phyloP scores from a whole-genome alignment of 1,139 yeast species.

The Kurtzmaniella quercitrusa region DNA sequence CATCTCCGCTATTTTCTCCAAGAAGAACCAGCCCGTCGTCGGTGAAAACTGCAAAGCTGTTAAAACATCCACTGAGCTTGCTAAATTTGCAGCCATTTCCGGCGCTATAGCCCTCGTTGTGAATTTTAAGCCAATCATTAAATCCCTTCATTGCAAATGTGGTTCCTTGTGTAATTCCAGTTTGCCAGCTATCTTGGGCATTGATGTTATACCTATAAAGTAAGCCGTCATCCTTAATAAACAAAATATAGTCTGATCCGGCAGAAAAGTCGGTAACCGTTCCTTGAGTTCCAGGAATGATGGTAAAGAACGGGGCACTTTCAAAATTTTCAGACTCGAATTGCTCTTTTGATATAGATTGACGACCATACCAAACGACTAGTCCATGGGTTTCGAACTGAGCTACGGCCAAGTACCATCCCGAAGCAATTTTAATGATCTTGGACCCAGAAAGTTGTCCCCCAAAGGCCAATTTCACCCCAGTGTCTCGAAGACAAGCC shows the following conservation, averaged over 20 bases:
- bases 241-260: slow-evolving; percentile 50
- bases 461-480: slow-evolving; percentile 44
- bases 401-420: slow-evolving; percentile 64
- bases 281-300: slow-evolving; percentile 35
- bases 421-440: slow-evolving; percentile 54
- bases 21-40: slow-evolving; percentile 46
- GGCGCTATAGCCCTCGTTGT: slow-evolving; percentile 14
- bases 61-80: slow-evolving; percentile 47
- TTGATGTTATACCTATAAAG: slow-evolving; percentile 39
- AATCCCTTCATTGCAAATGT: slow-evolving; percentile 11
- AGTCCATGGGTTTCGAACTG: slow-evolving; percentile 50
- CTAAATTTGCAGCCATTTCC: slow-evolving; percentile 25
- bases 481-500: slow-evolving; percentile 36
- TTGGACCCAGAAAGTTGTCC: slow-evolving; percentile 9
- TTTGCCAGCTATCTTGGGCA: slow-evolving; percentile 12
- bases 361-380: slow-evolving; percentile 55
- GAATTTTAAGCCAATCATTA: slow-evolving; percentile 26
- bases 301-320: slow-evolving; percentile 33
- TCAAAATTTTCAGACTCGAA: slow-evolving; percentile 15
- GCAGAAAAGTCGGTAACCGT: slow-evolving; percentile 54
- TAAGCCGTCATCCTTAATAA: slow-evolving; percentile 41
- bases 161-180: slow-evolving; percentile 1
- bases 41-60: slow-evolving; percentile 51
- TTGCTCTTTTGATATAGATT: slow-evolving; percentile 21
- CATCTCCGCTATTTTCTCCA: slow-evolving; percentile 25